phyloP scores from a whole-genome alignment of 495 filamentous ascomycete genomes.

The Symbiotaphrina buchneri region DNA sequence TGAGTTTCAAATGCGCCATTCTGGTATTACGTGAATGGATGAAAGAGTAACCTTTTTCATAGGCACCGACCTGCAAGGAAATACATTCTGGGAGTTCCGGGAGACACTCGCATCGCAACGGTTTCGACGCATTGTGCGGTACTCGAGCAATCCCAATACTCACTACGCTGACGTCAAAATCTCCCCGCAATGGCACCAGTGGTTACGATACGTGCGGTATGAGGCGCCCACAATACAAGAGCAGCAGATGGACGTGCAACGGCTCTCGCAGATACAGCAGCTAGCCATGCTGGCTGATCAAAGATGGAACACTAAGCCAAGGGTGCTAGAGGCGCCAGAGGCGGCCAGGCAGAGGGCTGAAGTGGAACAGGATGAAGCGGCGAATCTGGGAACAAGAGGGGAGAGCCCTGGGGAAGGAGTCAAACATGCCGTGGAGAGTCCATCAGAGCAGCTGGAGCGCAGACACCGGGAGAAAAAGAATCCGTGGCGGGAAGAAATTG shows the following conservation, averaged over 20 bases:
- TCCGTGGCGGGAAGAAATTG: conserved; percentile 42
- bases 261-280: conserved; percentile 45
- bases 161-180: conserved; percentile 48
- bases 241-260: conserved; percentile 41
- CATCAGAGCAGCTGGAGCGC: conserved; percentile 8
- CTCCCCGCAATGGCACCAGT: conserved; percentile 78
- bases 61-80: conserved; percentile 73
- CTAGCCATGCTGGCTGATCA: conserved; percentile 65
- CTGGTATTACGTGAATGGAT: neutral
- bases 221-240: conserved; percentile 52
- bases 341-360: conserved; percentile 11
- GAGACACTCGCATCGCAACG: conserved; percentile 29
- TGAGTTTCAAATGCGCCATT: neutral
- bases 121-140: conserved; percentile 45
- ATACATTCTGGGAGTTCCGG: conserved; percentile 89
- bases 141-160: conserved; percentile 19
- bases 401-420: conserved; percentile 1
- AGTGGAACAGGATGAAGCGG: conserved; percentile 5
- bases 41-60: no score
- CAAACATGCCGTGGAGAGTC: conserved; percentile 4
- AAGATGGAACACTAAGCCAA: conserved; percentile 62
- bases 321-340: conserved; percentile 29
- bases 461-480: conserved; percentile 17
- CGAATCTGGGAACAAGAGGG: no score
- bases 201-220: conserved; percentile 66